Percentiles rank a stretch among this genome's conserved stretches.
Conservation (phyloP, 2,329 filamentous ascomycete genomes). For the Ceratocystis harringtonii region DNA sequence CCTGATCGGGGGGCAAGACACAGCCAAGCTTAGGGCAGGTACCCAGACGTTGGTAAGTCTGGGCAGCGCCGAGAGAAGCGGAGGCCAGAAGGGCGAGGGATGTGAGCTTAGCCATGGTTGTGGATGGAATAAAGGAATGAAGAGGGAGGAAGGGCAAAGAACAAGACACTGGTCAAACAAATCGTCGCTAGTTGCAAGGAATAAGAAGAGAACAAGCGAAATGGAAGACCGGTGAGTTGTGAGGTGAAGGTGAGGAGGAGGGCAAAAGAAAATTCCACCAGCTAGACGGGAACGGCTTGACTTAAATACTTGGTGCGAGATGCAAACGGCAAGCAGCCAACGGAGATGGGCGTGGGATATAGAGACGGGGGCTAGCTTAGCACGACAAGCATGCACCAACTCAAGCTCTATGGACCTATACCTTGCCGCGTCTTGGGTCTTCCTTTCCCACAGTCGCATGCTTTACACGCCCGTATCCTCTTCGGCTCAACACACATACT, state of each 20-base stretch:
- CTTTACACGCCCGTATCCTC: not conserved
- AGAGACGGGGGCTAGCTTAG: not conserved
- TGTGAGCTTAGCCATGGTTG: conserved; percentile 13
- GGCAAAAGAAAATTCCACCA: not conserved
- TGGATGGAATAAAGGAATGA: not conserved
- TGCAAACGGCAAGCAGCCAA: not conserved
- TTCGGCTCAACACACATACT: too few relatives aligned
- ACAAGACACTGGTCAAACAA: conserved; percentile 7
- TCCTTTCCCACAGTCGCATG: not conserved
- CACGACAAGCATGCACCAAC: not conserved
- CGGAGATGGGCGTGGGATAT: not conserved
- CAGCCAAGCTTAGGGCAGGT: conserved; percentile 45
- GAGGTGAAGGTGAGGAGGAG: conserved; percentile 2
- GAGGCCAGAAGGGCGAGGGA: conserved; percentile 15
- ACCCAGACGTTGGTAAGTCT: conserved; percentile 46
- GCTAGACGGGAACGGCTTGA: not conserved
- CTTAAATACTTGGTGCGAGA: not conserved
- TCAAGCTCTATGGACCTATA: not conserved
- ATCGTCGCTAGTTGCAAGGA: not conserved
- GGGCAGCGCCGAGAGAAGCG: conserved; percentile 27
- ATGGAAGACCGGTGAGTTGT: not conserved
- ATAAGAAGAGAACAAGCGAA: not conserved
- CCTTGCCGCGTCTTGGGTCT: not conserved
- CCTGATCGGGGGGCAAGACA: conserved; percentile 46
- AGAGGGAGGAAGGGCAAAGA: not conserved